A percentile compares a stretch with the other conserved stretches of the same genome.
Evolutionary conservation across 169 alveolate genomes (phyloP).

Genomic region (Babesia divergens): DNA sequence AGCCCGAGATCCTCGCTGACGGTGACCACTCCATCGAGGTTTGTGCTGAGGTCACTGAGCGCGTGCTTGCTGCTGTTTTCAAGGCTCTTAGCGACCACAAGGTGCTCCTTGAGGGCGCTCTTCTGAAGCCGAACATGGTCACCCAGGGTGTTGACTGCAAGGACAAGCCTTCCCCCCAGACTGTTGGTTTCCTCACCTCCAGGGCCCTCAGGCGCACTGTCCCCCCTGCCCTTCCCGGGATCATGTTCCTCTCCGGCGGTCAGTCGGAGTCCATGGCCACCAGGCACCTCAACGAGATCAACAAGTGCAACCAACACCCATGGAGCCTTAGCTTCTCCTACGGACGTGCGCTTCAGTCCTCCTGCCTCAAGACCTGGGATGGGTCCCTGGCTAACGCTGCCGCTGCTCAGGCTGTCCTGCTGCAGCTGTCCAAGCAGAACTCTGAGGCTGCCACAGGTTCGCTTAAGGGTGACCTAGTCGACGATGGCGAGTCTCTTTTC

Average conservation of each 20-base stretch:
- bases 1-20: slow-evolving; percentile 97
- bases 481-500: slow-evolving; percentile 40
- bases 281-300: slow-evolving; percentile 92
- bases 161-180: slow-evolving; percentile 82
- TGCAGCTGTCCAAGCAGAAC: slow-evolving; percentile 95
- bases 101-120: slow-evolving; percentile 94
- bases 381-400: slow-evolving; percentile 93
- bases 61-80: slow-evolving; percentile 92
- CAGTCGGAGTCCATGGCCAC: slow-evolving; percentile 98
- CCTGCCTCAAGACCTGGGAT: slow-evolving; percentile 94
- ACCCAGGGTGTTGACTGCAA: slow-evolving; percentile 94
- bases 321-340: slow-evolving; percentile 97
- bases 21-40: slow-evolving; percentile 94
- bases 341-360: slow-evolving; percentile 98
- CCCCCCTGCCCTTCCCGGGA: slow-evolving; percentile 96
- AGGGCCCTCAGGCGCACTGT: slow-evolving; percentile 92
- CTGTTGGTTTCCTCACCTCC: slow-evolving; percentile 91
- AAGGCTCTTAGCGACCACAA: slow-evolving; percentile 92
- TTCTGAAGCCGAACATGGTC: slow-evolving; percentile 98
- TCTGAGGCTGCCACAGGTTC: slow-evolving; percentile 93
- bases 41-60: slow-evolving; percentile 92
- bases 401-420: slow-evolving; percentile 92
- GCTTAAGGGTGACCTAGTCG: slow-evolving; percentile 77
- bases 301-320: slow-evolving; percentile 87
- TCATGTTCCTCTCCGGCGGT: slow-evolving; percentile 98